Base-by-base conservation (phyloP, 257 asterid species). In the Leonotis leonurus region DNA sequence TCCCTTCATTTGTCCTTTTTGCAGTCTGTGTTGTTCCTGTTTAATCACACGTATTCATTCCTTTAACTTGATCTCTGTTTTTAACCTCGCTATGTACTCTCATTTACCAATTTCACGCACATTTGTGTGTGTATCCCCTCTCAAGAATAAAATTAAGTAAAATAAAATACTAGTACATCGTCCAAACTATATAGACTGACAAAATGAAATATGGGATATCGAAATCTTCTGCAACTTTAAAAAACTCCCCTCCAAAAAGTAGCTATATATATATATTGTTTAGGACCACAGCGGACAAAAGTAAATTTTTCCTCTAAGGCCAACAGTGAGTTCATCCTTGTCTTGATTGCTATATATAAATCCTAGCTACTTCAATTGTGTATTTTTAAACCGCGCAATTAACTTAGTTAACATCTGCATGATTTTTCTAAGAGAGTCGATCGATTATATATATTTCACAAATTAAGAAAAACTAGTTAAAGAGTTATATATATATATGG, bases 281-380 rank as follows among this genome's bases (percentile, higher is more conserved):
- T 29, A 40, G 70, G 70, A 65, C 56, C 70, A 41, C 63, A 1
- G 2, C 12, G 8, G 12, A 22, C 33, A 52, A 64, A 65, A 39
- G 25, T 6, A n/a, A 13, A 12, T 1, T 27, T 40, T 17, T 53
- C 8, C 70, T 41, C 46, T 18, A 40, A 53, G 50, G 30, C 51
- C 65, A 8, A 65, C 50, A 66, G 8, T 26, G n/a, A n/a, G 24
- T 44, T 66, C 71, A 44, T 56, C 21, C 10, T 39, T 10, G 32
- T 56, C 16, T 53, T 7, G 27, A 32, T 14, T 45, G 30, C 48
- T 44, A 66, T 66, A 56, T 21, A 55, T 56, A n/a, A n/a, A n/a
- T n/a, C n/a, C n/a, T n/a, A n/a, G 20, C 6, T 66, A 32, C 71
- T 45, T 30, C 58, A 56, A n/a, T 29, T 55, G 41, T 6, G 17